Conservation (phyloP, 441 rosid species). For the Melastoma candidum region DNA sequence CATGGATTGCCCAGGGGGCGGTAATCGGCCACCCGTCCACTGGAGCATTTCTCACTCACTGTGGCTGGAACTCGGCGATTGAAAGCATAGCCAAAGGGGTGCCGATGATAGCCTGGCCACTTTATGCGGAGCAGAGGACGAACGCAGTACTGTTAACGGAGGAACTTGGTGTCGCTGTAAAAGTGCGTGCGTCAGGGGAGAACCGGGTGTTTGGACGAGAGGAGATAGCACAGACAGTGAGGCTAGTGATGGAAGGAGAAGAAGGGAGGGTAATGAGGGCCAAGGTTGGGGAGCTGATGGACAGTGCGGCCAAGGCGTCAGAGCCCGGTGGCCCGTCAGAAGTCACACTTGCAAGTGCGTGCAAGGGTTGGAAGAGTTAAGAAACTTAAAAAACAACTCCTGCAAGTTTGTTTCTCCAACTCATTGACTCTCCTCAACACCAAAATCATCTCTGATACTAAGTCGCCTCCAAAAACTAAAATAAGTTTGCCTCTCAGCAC, state of each 20-base stretch:
- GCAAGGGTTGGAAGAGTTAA: slow-evolving; percentile 1
- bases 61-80: slow-evolving; percentile 37
- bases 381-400: too few species aligned
- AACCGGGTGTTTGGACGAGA: slow-evolving; percentile 16
- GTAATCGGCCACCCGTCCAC: slow-evolving; percentile 17
- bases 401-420: too few species aligned
- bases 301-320: slow-evolving; percentile 3
- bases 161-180: slow-evolving; percentile 26
- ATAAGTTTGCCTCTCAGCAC: too few species aligned
- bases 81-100: slow-evolving; percentile 32
- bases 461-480: too few species aligned
- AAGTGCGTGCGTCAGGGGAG: slow-evolving; percentile 3
- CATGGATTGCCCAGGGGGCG: slow-evolving; percentile 21
- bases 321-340: background rate
- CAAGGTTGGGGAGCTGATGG: slow-evolving; percentile 17
- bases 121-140: slow-evolving; percentile 38
- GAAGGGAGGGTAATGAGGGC: slow-evolving; percentile 21
- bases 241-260: slow-evolving; percentile 24
- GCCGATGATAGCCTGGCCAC: slow-evolving; percentile 33
- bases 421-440: too few species aligned
- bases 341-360: background rate
- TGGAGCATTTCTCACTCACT: slow-evolving; percentile 25
- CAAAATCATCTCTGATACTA: too few species aligned
- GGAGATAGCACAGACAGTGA: slow-evolving; percentile 26
- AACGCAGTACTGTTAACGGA: slow-evolving; percentile 29